Percentiles rank a stretch among this genome's conserved stretches.
Conservation (phyloP, 1,284 basidiomycete genomes). For the Pascua sp. region DNA sequence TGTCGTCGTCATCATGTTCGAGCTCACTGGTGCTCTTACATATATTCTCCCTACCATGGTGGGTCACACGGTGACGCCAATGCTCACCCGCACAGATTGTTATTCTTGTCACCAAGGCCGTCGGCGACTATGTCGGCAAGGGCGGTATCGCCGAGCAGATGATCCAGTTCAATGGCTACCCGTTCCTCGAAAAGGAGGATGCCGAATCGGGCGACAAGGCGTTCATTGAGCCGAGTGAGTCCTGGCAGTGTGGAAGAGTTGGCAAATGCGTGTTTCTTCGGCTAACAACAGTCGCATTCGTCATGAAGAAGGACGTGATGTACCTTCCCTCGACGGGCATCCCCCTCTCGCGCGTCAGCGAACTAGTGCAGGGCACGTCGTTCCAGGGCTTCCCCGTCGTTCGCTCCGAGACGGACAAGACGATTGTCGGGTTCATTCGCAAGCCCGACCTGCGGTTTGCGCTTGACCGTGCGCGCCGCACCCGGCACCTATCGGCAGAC, state of each 20-base stretch:
- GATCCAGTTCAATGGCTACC: slow-evolving; percentile 96
- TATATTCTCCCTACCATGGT: slow-evolving; percentile 99
- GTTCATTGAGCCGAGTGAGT: slow-evolving; percentile 77
- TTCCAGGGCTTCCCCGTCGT: slow-evolving; percentile 93
- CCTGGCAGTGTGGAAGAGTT: no score
- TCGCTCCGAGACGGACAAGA: slow-evolving; percentile 53
- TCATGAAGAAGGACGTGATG: slow-evolving; percentile 79
- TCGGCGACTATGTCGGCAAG: slow-evolving; percentile 90
- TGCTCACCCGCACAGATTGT: slow-evolving; percentile 97
- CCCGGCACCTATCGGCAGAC: slow-evolving; percentile 60
- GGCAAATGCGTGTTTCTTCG: background rate
- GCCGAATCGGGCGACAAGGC: slow-evolving; percentile 90
- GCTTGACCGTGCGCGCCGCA: slow-evolving; percentile 68
- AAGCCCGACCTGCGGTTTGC: slow-evolving; percentile 81
- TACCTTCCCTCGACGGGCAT: slow-evolving; percentile 72
- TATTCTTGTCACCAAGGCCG: slow-evolving; percentile 90
- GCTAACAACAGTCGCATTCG: slow-evolving; percentile 65
- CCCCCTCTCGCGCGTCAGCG: slow-evolving; percentile 70
- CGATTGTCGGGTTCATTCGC: slow-evolving; percentile 82
- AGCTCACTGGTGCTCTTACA: slow-evolving; percentile 95
- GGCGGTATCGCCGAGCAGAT: slow-evolving; percentile 95
- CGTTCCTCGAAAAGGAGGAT: slow-evolving; percentile 79
- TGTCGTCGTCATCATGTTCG: slow-evolving; percentile 99
- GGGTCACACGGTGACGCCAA: slow-evolving; percentile 76
- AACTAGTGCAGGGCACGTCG: slow-evolving; percentile 62